phyloP scores from a whole-genome alignment of 192 early-diverging fungal genomes.

The Nowakowskiella sp. region DNA sequence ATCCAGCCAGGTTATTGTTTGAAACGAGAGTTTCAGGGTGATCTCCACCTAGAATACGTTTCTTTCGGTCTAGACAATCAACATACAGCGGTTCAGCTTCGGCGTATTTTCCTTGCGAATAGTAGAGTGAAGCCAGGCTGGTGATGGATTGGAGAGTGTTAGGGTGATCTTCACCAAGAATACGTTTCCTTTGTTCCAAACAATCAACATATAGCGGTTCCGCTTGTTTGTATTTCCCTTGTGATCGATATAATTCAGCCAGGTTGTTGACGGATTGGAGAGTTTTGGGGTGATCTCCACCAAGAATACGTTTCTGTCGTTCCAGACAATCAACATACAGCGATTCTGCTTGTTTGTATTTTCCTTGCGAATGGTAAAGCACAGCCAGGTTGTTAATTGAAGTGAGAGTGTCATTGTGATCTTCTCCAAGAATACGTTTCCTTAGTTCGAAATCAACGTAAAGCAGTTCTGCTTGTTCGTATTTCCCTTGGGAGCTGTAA shows the following conservation, averaged over 20 bases:
- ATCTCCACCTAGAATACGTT: neutral
- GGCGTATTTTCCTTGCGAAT: neutral
- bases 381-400: neutral
- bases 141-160: neutral
- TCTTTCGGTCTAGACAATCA: neutral
- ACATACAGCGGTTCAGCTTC: neutral
- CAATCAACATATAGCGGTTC: neutral
- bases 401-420: neutral
- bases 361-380: neutral
- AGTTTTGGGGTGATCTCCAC: neutral
- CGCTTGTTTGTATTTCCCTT: neutral
- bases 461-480: neutral
- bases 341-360: neutral
- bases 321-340: neutral
- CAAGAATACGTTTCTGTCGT: neutral
- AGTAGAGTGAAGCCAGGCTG: neutral
- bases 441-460: neutral
- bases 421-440: constrained; percentile 1
- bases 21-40: neutral
- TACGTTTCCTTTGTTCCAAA: neutral
- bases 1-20: neutral
- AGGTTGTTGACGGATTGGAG: neutral
- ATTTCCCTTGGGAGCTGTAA: neutral
- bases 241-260: neutral
- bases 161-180: neutral